A percentile compares a stretch with the other conserved stretches of the same genome.
Evolutionary conservation across 169 alveolate species (phyloP).

Genomic region (Plasmodium billcollinsi): DNA sequence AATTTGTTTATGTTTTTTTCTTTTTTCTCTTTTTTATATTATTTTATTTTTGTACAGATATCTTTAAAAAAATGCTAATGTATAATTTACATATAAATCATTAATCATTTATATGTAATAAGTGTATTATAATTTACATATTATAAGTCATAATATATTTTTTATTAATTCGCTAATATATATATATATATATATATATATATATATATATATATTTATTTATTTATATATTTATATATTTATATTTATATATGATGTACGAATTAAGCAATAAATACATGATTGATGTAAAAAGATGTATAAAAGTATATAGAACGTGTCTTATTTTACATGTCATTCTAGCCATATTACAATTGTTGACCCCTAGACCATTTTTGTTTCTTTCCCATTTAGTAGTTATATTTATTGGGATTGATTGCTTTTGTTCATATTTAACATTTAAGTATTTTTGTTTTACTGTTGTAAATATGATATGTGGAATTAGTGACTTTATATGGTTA

Average conservation of each 20-base stretch:
- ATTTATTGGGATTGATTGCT: slow-evolving; percentile 44
- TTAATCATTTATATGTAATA: too few species aligned
- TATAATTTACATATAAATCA: too few species aligned
- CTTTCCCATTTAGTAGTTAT: slow-evolving; percentile 50
- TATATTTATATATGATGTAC: slow-evolving; percentile 34
- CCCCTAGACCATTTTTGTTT: slow-evolving; percentile 73
- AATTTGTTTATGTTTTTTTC: background rate
- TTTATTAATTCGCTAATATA: too few species aligned
- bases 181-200: too few species aligned
- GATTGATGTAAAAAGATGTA: slow-evolving; percentile 51
- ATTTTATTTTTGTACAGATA: background rate
- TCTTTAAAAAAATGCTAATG: background rate
- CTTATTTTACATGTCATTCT: slow-evolving; percentile 47
- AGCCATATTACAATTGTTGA: slow-evolving; percentile 53
- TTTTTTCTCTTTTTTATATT: background rate
- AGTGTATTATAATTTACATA: too few species aligned
- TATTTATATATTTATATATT: background rate
- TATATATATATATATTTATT: background rate
- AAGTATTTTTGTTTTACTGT: slow-evolving; percentile 70
- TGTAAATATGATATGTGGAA: slow-evolving; percentile 76
- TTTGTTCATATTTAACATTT: slow-evolving; percentile 56
- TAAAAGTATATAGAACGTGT: slow-evolving; percentile 52
- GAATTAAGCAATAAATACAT: slow-evolving; percentile 45
- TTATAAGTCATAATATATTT: background rate
- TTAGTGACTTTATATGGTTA: slow-evolving; percentile 68